These are phyloP conservation scores for Macaranga tanarius DNA, from an alignment of 441 rosid species.

Conservation along the genomic window DNA sequence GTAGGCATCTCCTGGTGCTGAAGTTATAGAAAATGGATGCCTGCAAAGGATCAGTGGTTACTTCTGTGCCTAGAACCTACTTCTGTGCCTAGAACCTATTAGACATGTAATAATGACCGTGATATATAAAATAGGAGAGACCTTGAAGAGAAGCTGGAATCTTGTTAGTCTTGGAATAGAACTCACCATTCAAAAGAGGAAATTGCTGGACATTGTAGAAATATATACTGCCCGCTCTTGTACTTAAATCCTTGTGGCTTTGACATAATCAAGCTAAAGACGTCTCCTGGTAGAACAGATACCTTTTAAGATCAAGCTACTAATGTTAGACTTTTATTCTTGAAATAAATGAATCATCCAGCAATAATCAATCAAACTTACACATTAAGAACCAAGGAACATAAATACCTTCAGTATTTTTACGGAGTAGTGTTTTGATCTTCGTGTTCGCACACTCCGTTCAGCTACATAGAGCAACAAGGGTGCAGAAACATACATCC, in stretches of 20 bases:
- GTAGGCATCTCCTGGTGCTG: conserved; percentile 86
- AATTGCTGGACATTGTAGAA: conserved; percentile 77
- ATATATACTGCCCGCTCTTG: conserved; percentile 96
- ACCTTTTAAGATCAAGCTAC: conserved; percentile 48
- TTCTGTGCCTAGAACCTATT: not conserved
- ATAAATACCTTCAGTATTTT: conserved; percentile 62
- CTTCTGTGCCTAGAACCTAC: not conserved
- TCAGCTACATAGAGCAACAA: conserved; percentile 75
- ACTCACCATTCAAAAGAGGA: conserved; percentile 90
- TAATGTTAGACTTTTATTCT: conserved; percentile 14
- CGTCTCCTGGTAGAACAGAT: conserved; percentile 86
- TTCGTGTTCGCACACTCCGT: conserved; percentile 65
- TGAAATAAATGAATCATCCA: not conserved
- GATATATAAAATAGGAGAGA: not conserved
- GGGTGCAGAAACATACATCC: conserved; percentile 89
- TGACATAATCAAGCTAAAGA: conserved; percentile 74
- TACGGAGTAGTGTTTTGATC: conserved; percentile 76
- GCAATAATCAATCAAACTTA: not conserved
- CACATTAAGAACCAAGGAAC: not conserved
- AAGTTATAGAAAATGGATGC: conserved; percentile 99
- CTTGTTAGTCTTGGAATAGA: conserved; percentile 7
- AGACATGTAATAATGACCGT: not conserved
- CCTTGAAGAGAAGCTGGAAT: conserved; percentile 8
- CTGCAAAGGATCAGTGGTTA: conserved; percentile 35
- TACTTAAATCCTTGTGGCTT: conserved; percentile 91